Percentiles rank a stretch among this genome's conserved stretches.
Evolutionary conservation across 306 rosid genomes (phyloP).

Genomic region (Herpetospermum pedunculosum): DNA sequence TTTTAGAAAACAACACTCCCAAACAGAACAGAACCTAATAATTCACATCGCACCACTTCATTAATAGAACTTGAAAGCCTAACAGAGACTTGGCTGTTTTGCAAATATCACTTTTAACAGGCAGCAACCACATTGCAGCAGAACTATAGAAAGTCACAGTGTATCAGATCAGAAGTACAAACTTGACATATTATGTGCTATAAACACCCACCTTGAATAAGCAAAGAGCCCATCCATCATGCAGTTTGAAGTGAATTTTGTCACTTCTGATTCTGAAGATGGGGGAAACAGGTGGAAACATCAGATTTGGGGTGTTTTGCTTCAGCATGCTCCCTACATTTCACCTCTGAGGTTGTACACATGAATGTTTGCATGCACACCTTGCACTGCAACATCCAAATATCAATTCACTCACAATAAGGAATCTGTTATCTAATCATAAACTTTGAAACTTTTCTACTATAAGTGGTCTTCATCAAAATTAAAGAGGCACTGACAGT

Average conservation of each 20-base stretch:
- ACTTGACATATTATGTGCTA: neutral
- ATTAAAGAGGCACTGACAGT: neutral
- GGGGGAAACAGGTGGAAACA: slow-evolving; percentile 45
- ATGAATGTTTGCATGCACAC: slow-evolving; percentile 89
- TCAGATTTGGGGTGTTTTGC: slow-evolving; percentile 82
- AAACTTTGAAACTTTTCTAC: neutral
- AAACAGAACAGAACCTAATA: neutral
- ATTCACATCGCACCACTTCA: neutral
- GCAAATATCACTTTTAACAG: neutral
- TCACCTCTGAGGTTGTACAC: slow-evolving; percentile 82
- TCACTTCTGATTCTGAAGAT: slow-evolving; percentile 47
- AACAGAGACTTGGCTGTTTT: neutral
- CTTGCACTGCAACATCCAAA: slow-evolving; percentile 54
- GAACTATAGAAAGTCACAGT: neutral
- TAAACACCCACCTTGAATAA: neutral
- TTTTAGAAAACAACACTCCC: neutral
- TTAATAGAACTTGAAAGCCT: neutral
- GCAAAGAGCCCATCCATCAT: neutral
- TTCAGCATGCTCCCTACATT: slow-evolving; percentile 80
- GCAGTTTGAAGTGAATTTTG: neutral
- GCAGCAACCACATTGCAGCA: neutral
- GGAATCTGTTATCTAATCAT: neutral
- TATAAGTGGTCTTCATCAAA: neutral
- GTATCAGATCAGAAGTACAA: neutral
- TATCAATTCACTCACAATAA: neutral